Evolutionary conservation across 176 grass and related monocot genomes (phyloP).

Genomic region (Triticum dicoccoides): DNA sequence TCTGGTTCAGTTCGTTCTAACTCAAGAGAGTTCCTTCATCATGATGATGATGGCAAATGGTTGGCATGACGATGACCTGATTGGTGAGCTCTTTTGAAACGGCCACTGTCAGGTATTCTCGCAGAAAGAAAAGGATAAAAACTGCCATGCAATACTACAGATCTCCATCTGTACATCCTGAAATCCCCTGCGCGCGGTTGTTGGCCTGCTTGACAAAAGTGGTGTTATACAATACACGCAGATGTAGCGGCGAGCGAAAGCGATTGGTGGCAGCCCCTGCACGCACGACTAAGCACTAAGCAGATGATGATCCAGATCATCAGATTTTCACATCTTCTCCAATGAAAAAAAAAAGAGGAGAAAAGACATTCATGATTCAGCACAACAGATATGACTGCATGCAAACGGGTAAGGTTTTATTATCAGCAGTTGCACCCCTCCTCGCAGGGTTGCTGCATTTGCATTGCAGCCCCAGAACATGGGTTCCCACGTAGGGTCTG

Average conservation of each 20-base stretch:
- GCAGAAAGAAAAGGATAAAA: too few species aligned
- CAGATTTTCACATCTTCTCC: not conserved
- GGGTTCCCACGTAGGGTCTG: not conserved
- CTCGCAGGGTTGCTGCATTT: not conserved
- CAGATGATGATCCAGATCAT: not conserved
- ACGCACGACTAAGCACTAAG: not conserved
- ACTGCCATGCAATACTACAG: not conserved
- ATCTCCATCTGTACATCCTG: slow-evolving; percentile 23
- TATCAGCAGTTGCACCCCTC: not conserved
- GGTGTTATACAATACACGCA: not conserved
- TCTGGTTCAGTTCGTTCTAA: not conserved
- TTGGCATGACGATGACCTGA: slow-evolving; percentile 9
- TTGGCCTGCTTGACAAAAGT: not conserved
- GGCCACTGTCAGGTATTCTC: not conserved
- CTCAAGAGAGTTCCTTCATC: not conserved
- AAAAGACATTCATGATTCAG: not conserved
- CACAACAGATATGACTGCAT: not conserved
- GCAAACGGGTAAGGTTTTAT: slow-evolving; percentile 1
- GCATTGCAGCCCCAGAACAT: not conserved
- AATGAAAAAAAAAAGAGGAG: not conserved
- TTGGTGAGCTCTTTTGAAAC: not conserved
- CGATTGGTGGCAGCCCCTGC: not conserved
- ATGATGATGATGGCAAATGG: slow-evolving; percentile 1
- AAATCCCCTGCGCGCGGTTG: slow-evolving; percentile 32
- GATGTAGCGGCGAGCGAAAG: not conserved